Evolutionary conservation across 257 asterid genomes (phyloP).

Genomic region (Misopates orontium): DNA sequence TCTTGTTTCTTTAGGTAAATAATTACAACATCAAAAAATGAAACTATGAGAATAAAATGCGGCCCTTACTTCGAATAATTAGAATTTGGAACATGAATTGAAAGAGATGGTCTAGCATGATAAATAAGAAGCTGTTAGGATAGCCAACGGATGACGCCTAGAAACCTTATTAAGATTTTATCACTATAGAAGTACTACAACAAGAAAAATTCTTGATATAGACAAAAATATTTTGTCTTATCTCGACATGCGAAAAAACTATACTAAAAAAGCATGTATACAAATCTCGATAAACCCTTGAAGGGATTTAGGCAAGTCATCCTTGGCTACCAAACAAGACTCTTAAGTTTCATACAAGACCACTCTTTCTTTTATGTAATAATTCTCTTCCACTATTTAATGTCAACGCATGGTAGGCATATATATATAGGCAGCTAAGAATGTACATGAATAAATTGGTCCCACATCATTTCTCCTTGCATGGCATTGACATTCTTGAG

Average conservation of each 20-base stretch:
- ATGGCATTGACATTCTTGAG: no score
- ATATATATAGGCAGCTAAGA: not conserved
- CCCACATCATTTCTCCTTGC: no score
- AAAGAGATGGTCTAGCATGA: constrained; percentile 46
- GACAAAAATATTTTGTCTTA: not conserved
- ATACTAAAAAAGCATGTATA: no score
- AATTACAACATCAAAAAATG: no score
- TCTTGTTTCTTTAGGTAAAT: no score
- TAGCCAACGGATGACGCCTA: constrained; percentile 57
- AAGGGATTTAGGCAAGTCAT: constrained; percentile 58
- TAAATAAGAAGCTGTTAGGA: constrained; percentile 37
- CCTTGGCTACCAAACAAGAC: constrained; percentile 61
- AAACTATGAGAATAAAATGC: no score
- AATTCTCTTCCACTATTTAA: not conserved
- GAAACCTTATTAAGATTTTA: constrained; percentile 1
- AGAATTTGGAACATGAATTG: no score
- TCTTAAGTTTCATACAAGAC: constrained; percentile 53
- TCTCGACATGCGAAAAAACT: not conserved
- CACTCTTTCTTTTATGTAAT: constrained; percentile 28
- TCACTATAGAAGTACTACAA: no score
- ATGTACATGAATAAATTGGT: no score
- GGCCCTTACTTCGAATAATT: no score
- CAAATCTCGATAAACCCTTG: not conserved
- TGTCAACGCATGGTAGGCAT: not conserved
- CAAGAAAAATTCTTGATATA: not conserved